phyloP scores from a whole-genome alignment of 192 early-diverging fungal genomes.

The Rhizoclosmatium sp. region DNA sequence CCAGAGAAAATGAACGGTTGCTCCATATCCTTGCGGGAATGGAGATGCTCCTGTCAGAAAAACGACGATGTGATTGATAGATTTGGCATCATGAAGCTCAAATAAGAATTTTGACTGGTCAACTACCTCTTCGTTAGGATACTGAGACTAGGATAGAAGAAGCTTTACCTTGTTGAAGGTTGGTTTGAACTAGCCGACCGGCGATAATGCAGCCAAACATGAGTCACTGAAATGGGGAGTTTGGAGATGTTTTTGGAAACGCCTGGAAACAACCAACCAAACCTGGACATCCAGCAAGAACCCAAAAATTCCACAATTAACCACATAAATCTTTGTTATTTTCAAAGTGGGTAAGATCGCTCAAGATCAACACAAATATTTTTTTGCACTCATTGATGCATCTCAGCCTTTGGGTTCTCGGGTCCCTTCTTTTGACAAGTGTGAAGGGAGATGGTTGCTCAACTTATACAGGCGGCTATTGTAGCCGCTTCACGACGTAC shows the following conservation, averaged over 20 bases:
- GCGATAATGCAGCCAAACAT: constrained; percentile 97
- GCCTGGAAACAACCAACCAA: not conserved
- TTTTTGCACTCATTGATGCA: no score
- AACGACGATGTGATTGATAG: constrained; percentile 95
- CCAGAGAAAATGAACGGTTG: constrained; percentile 95
- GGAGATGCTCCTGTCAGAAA: constrained; percentile 87
- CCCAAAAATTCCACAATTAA: no score
- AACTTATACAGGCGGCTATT: no score
- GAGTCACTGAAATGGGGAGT: not conserved
- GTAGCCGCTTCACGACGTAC: no score
- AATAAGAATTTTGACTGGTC: constrained; percentile 82
- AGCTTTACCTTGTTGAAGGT: constrained; percentile 76
- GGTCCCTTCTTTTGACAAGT: no score
- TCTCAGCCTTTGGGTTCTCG: no score
- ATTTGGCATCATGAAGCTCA: constrained; percentile 82
- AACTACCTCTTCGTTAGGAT: constrained; percentile 18
- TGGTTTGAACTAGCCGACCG: constrained; percentile 89
- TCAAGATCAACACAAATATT: no score
- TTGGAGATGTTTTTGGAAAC: not conserved
- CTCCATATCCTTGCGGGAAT: constrained; percentile 89
- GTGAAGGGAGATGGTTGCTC: no score
- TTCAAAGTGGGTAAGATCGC: no score
- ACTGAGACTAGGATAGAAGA: not conserved
- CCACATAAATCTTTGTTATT: no score
- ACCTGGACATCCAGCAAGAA: no score